These are phyloP conservation scores for Phytophthora sp. DNA, from an alignment of 352 stramenopile genomes.

Conservation along the genomic window DNA sequence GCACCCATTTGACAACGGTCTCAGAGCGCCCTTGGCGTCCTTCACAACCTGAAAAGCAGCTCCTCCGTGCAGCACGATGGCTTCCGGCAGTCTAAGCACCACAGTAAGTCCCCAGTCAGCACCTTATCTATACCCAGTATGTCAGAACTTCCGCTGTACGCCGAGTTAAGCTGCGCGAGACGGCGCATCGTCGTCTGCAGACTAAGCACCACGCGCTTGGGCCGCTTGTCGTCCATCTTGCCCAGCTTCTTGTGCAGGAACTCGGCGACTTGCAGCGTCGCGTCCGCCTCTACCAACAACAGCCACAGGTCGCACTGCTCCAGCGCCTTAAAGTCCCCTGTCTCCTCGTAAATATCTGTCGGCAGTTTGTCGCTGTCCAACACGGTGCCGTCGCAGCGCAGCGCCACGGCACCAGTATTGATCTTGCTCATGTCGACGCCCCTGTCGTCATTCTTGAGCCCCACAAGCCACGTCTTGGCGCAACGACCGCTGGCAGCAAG, in stretches of 20 bases:
- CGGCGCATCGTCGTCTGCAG: conserved; percentile 68
- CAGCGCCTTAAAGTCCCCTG: conserved; percentile 42
- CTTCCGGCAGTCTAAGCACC: conserved; percentile 58
- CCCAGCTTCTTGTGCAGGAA: conserved; percentile 53
- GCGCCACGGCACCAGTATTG: conserved; percentile 21
- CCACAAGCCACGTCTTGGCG: conserved; percentile 54
- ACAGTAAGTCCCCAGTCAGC: neutral
- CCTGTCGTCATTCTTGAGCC: conserved; percentile 19
- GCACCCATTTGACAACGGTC: conserved; percentile 68
- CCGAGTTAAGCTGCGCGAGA: conserved; percentile 58
- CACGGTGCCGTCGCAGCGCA: conserved; percentile 57
- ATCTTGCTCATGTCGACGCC: neutral
- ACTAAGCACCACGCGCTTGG: conserved; percentile 63
- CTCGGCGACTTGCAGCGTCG: conserved; percentile 42
- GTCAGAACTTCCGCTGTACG: conserved; percentile 35
- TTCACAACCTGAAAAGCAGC: conserved; percentile 74
- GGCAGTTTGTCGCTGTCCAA: conserved; percentile 39
- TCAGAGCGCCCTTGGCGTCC: conserved; percentile 52
- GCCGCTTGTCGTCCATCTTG: conserved; percentile 40
- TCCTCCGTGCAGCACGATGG: conserved; percentile 72
- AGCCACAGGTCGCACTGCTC: conserved; percentile 66
- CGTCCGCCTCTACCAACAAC: conserved; percentile 58
- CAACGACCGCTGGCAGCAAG: conserved; percentile 56
- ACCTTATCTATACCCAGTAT: neutral
- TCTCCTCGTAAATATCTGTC: conserved; percentile 46